phyloP scores from a whole-genome alignment of 805 yeast genomes.

The Starmerella scarabaei region DNA sequence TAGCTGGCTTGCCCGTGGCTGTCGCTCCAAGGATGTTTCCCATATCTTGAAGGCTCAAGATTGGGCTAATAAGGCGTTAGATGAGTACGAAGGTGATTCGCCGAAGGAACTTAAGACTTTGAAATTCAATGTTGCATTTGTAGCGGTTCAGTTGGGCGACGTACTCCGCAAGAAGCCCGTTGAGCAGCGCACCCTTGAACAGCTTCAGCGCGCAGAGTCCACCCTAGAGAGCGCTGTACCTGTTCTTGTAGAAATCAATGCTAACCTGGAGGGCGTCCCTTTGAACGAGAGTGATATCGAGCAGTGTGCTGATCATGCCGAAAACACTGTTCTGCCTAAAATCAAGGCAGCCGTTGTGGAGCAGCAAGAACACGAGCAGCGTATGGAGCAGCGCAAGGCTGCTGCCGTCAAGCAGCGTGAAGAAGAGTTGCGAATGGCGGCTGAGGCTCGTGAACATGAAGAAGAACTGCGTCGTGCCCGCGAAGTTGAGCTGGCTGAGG shows the following conservation, averaged over 20 bases:
- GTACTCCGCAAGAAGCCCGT: slow-evolving; percentile 49
- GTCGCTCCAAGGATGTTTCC: slow-evolving; percentile 21
- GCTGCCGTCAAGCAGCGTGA: slow-evolving; percentile 60
- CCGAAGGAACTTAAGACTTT: slow-evolving; percentile 35
- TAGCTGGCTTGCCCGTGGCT: slow-evolving; percentile 42
- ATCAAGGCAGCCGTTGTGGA: slow-evolving; percentile 57
- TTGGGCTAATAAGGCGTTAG: slow-evolving; percentile 36
- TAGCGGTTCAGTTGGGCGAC: slow-evolving; percentile 80
- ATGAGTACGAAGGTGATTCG: slow-evolving; percentile 32
- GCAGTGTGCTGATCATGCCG: slow-evolving; percentile 78
- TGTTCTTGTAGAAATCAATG: slow-evolving; percentile 25
- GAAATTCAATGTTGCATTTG: slow-evolving; percentile 68
- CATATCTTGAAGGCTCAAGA: slow-evolving; percentile 50
- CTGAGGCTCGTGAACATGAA: slow-evolving; percentile 26
- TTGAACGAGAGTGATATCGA: slow-evolving; percentile 67
- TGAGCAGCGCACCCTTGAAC: slow-evolving; percentile 47
- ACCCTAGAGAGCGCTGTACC: slow-evolving; percentile 35
- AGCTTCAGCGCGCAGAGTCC: slow-evolving; percentile 41
- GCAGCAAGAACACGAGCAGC: slow-evolving; percentile 46
- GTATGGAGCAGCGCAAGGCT: slow-evolving; percentile 46
- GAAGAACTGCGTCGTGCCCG: slow-evolving; percentile 23
- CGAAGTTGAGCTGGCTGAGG: slow-evolving; percentile 25
- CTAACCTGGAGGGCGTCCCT: slow-evolving; percentile 54
- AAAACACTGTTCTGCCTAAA: slow-evolving; percentile 57
- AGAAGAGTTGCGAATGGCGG: slow-evolving; percentile 37